Evolutionary conservation across 305 asterid genomes (phyloP), one percentile per base, ranked within the genome.

Genomic region (Fraxinus floribunda): DNA sequence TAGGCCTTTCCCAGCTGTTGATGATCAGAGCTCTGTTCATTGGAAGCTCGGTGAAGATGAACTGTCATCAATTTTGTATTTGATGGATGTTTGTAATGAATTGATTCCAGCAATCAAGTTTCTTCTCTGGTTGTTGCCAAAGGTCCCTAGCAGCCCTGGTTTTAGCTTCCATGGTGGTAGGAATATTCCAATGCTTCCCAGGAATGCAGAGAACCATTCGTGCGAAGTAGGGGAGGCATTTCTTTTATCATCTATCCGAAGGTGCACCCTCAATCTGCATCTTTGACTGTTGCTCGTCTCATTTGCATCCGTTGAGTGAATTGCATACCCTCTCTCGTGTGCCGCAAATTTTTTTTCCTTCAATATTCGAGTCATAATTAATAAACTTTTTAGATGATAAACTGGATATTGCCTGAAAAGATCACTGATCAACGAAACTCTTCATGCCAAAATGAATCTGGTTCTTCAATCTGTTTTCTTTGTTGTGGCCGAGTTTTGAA

Each of bases 11-110:
- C 85, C 94, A 72, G 83, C 90, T 89, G 88, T 76, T 87, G 98
- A 93, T 90, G 97, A 92, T 83, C 90, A 84, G 81, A 88, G 88
- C 82, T 83, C 93, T 73, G 82, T 77, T 7, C 85, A 84, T 75
- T 97, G 98, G 99, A 95, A 92, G 90, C 94, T 97, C 78, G 94
- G 98, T 76, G 98, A 95, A 88, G 95, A 95, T 82, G 98, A 93
- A 78, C 82, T 97, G 64, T 93, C 94, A 20, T 79, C 89, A 60
- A 89, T 95, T 68, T 86, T 97, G 86, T 97, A 93, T 86, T 84
- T 95, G 86, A 90, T 95, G 95, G 99, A 97, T 89, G 84, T 90
- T 77, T 95, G 94, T 85, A 84, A 89, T 85, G 99, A 97, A 81
- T 91, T 89, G 72, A 91, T 92, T 77, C 88, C 93, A 74, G 97